Base-by-base conservation (phyloP, 371 early-diverging fungal species). In the Mucor racemosus region DNA sequence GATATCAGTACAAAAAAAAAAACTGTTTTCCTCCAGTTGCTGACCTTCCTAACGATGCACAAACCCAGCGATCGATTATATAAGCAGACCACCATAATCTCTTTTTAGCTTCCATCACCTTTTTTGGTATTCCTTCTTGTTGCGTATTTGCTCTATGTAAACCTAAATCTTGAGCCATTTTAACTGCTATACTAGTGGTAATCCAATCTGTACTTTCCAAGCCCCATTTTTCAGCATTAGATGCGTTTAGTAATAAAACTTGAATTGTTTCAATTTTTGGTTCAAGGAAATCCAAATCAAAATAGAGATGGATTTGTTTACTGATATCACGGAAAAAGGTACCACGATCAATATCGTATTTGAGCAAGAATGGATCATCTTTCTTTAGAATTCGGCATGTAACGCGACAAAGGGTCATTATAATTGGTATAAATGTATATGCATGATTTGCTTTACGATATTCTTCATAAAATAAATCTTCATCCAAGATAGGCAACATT, bases 21-120 rank as follows among this genome's bases (percentile, higher is more conserved):
- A n/a, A n/a, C n/a, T n/a, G n/a, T n/a, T 42, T 26, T 40, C 4
- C 19, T 21, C 9, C 9, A n/a, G 1, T 35, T 17, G 9, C n/a
- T 62, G 76, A 81, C 81, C 81, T 76, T 54, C 77, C 79, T n/a
- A 79, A 44, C n/a, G 74, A 64, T 10, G 76, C 78, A 64, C 78
- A 75, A 10, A 80, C 71, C 74, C 75, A 79, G 21, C 78, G 74
- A 58, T 82, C 82, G 58, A 76, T 66, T 39, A 75, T 62, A 61
- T 82, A 82, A 19, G 77, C 75, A 10, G 74, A 73, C 82, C 82
- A 82, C 82, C 82, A 82, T 42, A 82, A 35, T 54, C 78, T 71
- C 50, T 70, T 78, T 21, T 66, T 50, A 14, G 75, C 66, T 40
- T 76, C 76, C 11, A 48, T 54, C 0, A 60, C 58, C 36, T 65